phyloP scores from a whole-genome alignment of 1,284 basidiomycete genomes.

The Phaffia rhodozyma region DNA sequence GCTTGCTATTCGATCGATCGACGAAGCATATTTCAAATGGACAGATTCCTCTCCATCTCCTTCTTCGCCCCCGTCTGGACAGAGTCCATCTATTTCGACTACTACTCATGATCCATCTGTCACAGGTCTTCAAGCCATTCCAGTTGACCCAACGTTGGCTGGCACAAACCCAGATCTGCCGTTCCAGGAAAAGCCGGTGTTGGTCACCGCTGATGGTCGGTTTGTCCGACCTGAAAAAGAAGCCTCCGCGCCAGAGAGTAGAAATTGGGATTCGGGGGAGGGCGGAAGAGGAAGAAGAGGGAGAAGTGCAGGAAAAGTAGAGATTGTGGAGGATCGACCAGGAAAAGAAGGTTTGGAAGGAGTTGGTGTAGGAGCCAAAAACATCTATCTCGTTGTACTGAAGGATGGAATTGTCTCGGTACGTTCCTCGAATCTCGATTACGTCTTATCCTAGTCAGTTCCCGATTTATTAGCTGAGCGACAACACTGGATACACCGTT shows the following conservation, averaged over 20 bases:
- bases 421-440: conserved; percentile 30
- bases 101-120: neutral
- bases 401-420: conserved; percentile 79
- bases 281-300: conserved; percentile 30
- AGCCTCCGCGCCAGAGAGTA: conserved; percentile 5
- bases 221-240: neutral
- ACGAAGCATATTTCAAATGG: conserved; percentile 49
- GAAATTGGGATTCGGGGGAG: conserved; percentile 23
- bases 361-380: conserved; percentile 59
- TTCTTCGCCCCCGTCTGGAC: neutral
- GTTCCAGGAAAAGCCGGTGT: conserved; percentile 6
- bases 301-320: conserved; percentile 35
- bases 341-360: conserved; percentile 48
- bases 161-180: conserved; percentile 11
- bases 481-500: neutral
- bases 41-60: conserved; percentile 28
- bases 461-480: neutral
- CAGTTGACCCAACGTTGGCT: conserved; percentile 7
- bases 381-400: conserved; percentile 82
- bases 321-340: conserved; percentile 44
- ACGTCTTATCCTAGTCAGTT: conserved; percentile 3
- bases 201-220: neutral
- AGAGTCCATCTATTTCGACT: neutral
- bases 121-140: neutral
- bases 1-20: conserved; percentile 74